A percentile compares a stretch with the other conserved stretches of the same genome.
Conservation (phyloP, 2,329 filamentous ascomycete species). For the Aspergillus alliaceus region DNA sequence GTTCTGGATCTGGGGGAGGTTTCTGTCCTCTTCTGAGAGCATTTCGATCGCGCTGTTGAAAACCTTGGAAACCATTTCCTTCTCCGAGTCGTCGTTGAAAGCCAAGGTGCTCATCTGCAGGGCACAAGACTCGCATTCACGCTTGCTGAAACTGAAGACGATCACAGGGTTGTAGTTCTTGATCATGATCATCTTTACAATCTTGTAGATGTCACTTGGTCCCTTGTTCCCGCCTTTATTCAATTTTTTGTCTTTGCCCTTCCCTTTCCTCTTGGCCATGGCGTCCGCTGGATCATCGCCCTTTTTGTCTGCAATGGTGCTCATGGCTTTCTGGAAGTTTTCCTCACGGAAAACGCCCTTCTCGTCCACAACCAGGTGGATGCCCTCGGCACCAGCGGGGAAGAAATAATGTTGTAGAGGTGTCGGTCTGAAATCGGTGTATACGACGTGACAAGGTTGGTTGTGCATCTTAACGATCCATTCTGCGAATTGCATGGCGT, state of each 20-base stretch:
- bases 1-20: constrained; percentile 85
- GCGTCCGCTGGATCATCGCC: constrained; percentile 79
- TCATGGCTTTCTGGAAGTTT: constrained; percentile 97
- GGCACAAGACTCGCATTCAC: constrained; percentile 89
- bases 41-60: constrained; percentile 92
- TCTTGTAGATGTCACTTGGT: constrained; percentile 88
- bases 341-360: constrained; percentile 95
- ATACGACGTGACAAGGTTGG: constrained; percentile 97
- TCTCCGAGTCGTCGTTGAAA: constrained; percentile 96
- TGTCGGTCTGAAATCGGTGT: constrained; percentile 96
- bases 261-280: constrained; percentile 78
- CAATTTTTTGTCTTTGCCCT: constrained; percentile 86
- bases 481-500: constrained; percentile 98
- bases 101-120: constrained; percentile 81
- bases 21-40: constrained; percentile 85
- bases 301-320: constrained; percentile 81
- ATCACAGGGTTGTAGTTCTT: constrained; percentile 98
- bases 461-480: constrained; percentile 99
- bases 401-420: constrained; percentile 98
- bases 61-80: constrained; percentile 89
- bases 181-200: constrained; percentile 97
- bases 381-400: constrained; percentile 86
- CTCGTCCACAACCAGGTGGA: constrained; percentile 92
- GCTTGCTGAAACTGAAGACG: constrained; percentile 98
- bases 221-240: constrained; percentile 79